phyloP scores from a whole-genome alignment of 192 early-diverging fungal species.

The Linderina pennispora region DNA sequence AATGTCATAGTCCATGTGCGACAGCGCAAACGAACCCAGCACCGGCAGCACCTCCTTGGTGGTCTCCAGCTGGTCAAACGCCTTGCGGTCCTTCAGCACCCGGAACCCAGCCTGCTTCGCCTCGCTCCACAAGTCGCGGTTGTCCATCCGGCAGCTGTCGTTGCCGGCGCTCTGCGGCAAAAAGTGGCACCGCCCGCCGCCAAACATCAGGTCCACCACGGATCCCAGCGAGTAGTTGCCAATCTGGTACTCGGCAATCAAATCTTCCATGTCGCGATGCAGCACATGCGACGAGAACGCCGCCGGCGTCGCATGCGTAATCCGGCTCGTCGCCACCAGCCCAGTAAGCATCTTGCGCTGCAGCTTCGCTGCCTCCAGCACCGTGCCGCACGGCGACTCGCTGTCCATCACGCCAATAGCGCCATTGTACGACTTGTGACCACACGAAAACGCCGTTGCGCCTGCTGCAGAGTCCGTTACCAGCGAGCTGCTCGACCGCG shows the following conservation, averaged over 20 bases:
- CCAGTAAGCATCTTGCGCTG: constrained; percentile 75
- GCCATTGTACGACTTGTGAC: constrained; percentile 87
- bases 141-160: constrained; percentile 73
- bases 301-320: constrained; percentile 90
- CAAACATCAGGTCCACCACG: constrained; percentile 82
- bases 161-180: constrained; percentile 53
- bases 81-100: constrained; percentile 46
- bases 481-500: constrained; percentile 69
- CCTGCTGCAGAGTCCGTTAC: constrained; percentile 97
- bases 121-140: constrained; percentile 58
- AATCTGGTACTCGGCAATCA: constrained; percentile 87
- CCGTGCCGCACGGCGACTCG: constrained; percentile 79
- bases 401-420: constrained; percentile 76
- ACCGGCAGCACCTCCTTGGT: constrained; percentile 51
- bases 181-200: constrained; percentile 90
- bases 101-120: constrained; percentile 59
- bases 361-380: constrained; percentile 89
- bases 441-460: constrained; percentile 93
- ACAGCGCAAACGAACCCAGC: constrained; percentile 69
- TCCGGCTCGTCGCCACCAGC: constrained; percentile 86
- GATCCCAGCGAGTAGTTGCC: constrained; percentile 83
- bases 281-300: constrained; percentile 77
- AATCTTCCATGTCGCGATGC: constrained; percentile 71
- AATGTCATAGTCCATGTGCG: constrained; percentile 93
- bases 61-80: constrained; percentile 57